Evolutionary conservation across 768 basidiomycete genomes (phyloP).

Genomic region (Tricholoma bakamatsutake): DNA sequence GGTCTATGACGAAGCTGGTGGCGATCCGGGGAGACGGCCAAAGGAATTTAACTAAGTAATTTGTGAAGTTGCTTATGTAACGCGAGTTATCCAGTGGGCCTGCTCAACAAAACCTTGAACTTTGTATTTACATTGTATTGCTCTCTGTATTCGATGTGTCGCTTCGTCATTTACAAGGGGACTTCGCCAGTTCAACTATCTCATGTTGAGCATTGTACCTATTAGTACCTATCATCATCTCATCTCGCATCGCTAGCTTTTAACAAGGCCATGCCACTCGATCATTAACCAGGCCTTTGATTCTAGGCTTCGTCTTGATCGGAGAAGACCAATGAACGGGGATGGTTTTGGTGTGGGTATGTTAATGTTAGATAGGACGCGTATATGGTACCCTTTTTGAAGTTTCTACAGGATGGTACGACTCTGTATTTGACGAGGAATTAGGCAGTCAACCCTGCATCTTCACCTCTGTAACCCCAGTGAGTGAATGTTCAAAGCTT

Average conservation of each 20-base stretch:
- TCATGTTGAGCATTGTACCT: conserved; percentile 42
- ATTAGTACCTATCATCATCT: conserved; percentile 2
- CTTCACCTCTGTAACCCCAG: conserved; percentile 92
- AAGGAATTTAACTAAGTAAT: conserved; percentile 70
- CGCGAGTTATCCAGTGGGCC: no score
- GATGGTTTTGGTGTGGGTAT: conserved; percentile 95
- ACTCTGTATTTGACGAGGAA: conserved; percentile 77
- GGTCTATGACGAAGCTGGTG: conserved; percentile 78
- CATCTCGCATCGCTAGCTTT: conserved; percentile 41
- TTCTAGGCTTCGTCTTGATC: conserved; percentile 80
- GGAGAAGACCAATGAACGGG: conserved; percentile 82
- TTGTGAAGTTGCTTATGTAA: background rate
- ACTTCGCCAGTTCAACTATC: conserved; percentile 88
- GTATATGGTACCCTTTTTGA: background rate
- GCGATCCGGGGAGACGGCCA: conserved; percentile 72
- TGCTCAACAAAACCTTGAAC: no score
- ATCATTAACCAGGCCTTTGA: conserved; percentile 98
- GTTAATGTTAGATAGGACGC: conserved; percentile 17
- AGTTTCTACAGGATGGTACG: conserved; percentile 77
- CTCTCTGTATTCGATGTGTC: conserved; percentile 52
- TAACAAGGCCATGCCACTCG: conserved; percentile 90
- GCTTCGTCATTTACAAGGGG: conserved; percentile 93
- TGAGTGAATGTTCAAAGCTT: conserved; percentile 25
- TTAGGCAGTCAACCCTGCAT: conserved; percentile 87
- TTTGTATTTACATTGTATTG: background rate